phyloP scores from a whole-genome alignment of 2,329 filamentous ascomycete species.

The Colletotrichum siamense region DNA sequence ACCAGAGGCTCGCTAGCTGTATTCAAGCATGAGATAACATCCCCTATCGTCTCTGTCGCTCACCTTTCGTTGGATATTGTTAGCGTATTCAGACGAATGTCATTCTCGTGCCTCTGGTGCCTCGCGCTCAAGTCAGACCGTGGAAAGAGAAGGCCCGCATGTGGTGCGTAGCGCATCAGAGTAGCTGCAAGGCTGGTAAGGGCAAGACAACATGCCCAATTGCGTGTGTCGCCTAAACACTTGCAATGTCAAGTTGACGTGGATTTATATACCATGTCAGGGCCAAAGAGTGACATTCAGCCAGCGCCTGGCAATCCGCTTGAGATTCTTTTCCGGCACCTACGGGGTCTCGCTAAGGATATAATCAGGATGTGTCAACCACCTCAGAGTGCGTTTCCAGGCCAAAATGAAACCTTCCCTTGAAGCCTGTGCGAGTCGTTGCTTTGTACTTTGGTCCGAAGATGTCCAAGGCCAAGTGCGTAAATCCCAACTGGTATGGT shows the following conservation, averaged over 20 bases:
- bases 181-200: neutral
- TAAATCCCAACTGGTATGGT: neutral
- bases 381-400: neutral
- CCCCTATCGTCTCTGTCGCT: too few relatives aligned
- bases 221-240: too few relatives aligned
- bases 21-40: too few relatives aligned
- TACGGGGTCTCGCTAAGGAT: rapidly evolving
- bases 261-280: neutral
- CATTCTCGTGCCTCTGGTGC: too few relatives aligned
- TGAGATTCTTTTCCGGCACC: rapidly evolving
- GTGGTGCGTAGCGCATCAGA: neutral
- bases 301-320: rapidly evolving
- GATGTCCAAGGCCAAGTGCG: rapidly evolving
- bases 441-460: neutral
- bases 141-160: neutral
- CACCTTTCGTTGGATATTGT: too few relatives aligned
- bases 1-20: too few relatives aligned
- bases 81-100: too few relatives aligned
- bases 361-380: rapidly evolving
- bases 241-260: rapidly evolving
- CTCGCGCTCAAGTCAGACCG: too few relatives aligned
- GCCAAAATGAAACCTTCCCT: too few relatives aligned
- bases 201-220: too few relatives aligned
- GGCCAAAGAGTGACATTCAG: rapidly evolving
- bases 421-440: too few relatives aligned